phyloP scores from a whole-genome alignment of 2,329 filamentous ascomycete species.

The Stenocarpella maydis region DNA sequence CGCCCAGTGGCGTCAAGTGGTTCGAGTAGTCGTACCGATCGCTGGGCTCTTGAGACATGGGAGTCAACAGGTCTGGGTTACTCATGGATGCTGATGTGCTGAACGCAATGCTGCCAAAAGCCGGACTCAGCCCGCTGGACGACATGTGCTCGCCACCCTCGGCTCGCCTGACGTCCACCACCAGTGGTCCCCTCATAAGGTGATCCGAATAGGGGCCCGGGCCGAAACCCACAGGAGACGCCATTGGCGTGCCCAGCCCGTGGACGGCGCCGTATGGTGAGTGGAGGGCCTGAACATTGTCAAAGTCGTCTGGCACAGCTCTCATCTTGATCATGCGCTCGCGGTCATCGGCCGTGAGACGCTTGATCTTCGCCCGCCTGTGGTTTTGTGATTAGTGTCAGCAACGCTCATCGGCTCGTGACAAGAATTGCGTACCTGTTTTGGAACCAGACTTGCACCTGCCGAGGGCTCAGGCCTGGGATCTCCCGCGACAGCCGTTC shows the following conservation, averaged over 20 bases:
- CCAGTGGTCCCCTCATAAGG: constrained; percentile 70
- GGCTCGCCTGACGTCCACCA: constrained; percentile 72
- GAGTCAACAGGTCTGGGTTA: constrained; percentile 64
- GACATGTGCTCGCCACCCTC: constrained; percentile 73
- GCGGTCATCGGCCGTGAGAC: constrained; percentile 73
- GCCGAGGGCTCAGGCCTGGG: constrained; percentile 86
- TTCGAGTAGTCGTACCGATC: constrained; percentile 63
- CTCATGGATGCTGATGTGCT: constrained; percentile 60
- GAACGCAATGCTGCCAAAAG: constrained; percentile 73
- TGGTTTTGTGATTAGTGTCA: constrained; percentile 35
- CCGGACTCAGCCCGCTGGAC: constrained; percentile 71
- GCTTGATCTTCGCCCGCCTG: constrained; percentile 76
- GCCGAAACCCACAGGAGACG: constrained; percentile 58
- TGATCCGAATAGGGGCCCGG: constrained; percentile 63
- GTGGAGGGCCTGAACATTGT: constrained; percentile 74
- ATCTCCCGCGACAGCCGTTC: constrained; percentile 90
- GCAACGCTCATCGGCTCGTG: not conserved
- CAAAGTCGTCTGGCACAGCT: constrained; percentile 74
- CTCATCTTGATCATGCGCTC: constrained; percentile 78
- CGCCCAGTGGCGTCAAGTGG: constrained; percentile 58
- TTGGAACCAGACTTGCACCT: constrained; percentile 99
- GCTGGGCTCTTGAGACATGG: constrained; percentile 61
- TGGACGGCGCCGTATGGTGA: constrained; percentile 71
- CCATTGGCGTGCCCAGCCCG: constrained; percentile 56
- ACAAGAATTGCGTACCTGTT: constrained; percentile 72